Percentiles rank a stretch among this genome's conserved stretches.
phyloP scores from a whole-genome alignment of 352 stramenopile genomes.

The Phytophthora nicotianae region DNA sequence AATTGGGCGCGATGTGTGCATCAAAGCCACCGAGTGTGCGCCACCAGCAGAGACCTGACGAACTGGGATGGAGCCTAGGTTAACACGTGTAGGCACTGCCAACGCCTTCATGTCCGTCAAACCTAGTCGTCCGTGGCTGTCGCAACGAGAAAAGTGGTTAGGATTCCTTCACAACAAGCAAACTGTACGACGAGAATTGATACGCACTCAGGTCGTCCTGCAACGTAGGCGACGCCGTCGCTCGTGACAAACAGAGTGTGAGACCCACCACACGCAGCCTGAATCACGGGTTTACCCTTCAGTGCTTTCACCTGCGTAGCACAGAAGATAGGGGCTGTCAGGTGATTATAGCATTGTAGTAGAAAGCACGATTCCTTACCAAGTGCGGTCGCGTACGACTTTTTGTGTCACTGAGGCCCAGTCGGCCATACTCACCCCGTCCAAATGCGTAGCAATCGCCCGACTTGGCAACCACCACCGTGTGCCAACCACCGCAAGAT shows the following conservation, averaged over 20 bases:
- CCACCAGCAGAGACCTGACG: slow-evolving; percentile 75
- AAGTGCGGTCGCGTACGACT: slow-evolving; percentile 70
- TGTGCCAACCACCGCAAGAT: slow-evolving; percentile 87
- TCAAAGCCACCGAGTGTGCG: slow-evolving; percentile 73
- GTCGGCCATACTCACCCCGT: slow-evolving; percentile 79
- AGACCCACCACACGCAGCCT: slow-evolving; percentile 76
- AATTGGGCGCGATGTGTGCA: slow-evolving; percentile 63
- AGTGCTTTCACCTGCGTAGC: slow-evolving; percentile 59
- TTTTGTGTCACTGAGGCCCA: slow-evolving; percentile 85
- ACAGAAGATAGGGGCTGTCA: slow-evolving; percentile 14
- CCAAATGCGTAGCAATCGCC: slow-evolving; percentile 81
- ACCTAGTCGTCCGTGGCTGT: slow-evolving; percentile 73
- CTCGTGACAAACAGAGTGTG: slow-evolving; percentile 90
- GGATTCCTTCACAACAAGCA: not conserved
- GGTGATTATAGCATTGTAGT: not conserved
- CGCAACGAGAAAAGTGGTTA: slow-evolving; percentile 16
- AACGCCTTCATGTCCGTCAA: slow-evolving; percentile 60
- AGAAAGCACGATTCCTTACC: slow-evolving; percentile 29
- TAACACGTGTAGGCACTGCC: slow-evolving; percentile 53
- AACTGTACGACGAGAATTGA: not conserved
- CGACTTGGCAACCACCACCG: slow-evolving; percentile 73
- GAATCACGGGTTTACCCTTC: slow-evolving; percentile 63
- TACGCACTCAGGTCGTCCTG: slow-evolving; percentile 82
- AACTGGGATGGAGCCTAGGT: slow-evolving; percentile 63
- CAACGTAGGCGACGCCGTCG: slow-evolving; percentile 85